These are phyloP conservation scores for Escallonia rubra DNA, from an alignment of 129 eudicot species.

Conservation along the genomic window DNA sequence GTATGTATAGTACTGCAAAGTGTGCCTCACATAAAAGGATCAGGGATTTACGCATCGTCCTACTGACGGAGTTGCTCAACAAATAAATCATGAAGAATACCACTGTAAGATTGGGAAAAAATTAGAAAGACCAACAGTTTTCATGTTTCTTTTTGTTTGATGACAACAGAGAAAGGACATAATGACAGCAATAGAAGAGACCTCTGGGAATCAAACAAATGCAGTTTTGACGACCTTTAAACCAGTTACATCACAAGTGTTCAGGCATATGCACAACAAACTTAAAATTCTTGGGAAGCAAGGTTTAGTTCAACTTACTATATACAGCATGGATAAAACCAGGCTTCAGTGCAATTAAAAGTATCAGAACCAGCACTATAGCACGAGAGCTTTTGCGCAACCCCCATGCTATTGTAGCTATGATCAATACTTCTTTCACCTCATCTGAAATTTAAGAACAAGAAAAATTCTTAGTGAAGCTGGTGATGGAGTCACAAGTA, in stretches of 20 bases:
- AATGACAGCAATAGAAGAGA: background rate
- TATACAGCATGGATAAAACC: slow-evolving; percentile 54
- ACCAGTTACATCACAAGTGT: too few species aligned
- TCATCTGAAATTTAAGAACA: slow-evolving; percentile 33
- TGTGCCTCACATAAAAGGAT: slow-evolving; percentile 48
- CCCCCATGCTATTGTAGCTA: slow-evolving; percentile 58
- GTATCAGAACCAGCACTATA: slow-evolving; percentile 40
- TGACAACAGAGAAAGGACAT: background rate
- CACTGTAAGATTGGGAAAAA: slow-evolving; percentile 28
- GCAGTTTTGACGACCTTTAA: too few species aligned
- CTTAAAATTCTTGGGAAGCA: too few species aligned
- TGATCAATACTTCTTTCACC: slow-evolving; percentile 48
- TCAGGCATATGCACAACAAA: too few species aligned
- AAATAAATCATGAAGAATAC: slow-evolving; percentile 47
- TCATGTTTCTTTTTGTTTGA: background rate
- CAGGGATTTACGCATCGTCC: slow-evolving; percentile 35
- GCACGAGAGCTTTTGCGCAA: slow-evolving; percentile 51
- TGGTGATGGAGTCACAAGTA: background rate
- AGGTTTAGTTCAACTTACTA: slow-evolving; percentile 24
- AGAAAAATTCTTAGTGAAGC: background rate
- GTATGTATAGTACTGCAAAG: slow-evolving; percentile 44
- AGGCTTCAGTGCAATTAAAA: slow-evolving; percentile 45
- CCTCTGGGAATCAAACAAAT: background rate
- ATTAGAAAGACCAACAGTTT: background rate
- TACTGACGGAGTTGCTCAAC: slow-evolving; percentile 40